A percentile compares a stretch with the other conserved stretches of the same genome.
phyloP scores from a whole-genome alignment of 2,329 filamentous ascomycete species.

The Colletotrichum paranaense region DNA sequence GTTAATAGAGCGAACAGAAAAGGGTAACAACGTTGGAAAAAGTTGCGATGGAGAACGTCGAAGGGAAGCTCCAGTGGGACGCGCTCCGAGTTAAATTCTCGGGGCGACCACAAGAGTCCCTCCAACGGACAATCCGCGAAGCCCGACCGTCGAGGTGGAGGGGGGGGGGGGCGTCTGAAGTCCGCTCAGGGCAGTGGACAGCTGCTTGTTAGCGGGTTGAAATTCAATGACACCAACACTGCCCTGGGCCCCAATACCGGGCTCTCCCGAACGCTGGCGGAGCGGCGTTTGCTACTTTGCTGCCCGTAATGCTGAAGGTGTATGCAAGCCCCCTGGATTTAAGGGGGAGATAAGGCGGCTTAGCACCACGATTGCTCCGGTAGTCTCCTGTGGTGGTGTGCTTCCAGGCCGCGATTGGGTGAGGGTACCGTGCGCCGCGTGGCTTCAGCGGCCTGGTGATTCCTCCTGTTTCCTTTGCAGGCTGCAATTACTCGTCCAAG shows the following conservation, averaged over 20 bases:
- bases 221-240: constrained; percentile 28
- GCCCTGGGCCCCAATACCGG: background rate
- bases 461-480: background rate
- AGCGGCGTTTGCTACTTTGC: background rate
- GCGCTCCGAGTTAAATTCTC: constrained; percentile 34
- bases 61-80: constrained; percentile 27
- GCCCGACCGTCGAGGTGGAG: constrained; percentile 24
- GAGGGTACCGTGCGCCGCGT: constrained; percentile 19
- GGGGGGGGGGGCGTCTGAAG: background rate
- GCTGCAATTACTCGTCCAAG: background rate
- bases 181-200: background rate
- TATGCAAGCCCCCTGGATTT: constrained; percentile 13
- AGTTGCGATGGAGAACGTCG: background rate
- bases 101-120: constrained; percentile 32
- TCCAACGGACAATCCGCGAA: constrained; percentile 30
- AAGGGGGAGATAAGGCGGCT: constrained; percentile 25
- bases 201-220: background rate
- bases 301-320: background rate
- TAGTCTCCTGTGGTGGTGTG: constrained; percentile 1
- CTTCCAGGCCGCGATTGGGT: constrained; percentile 1
- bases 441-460: constrained; percentile 13
- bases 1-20: constrained; percentile 47
- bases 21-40: constrained; percentile 39
- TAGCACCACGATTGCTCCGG: background rate
- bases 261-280: background rate